Evolutionary conservation across 495 filamentous ascomycete species (phyloP).

Genomic region (Penicillium pancosmium): DNA sequence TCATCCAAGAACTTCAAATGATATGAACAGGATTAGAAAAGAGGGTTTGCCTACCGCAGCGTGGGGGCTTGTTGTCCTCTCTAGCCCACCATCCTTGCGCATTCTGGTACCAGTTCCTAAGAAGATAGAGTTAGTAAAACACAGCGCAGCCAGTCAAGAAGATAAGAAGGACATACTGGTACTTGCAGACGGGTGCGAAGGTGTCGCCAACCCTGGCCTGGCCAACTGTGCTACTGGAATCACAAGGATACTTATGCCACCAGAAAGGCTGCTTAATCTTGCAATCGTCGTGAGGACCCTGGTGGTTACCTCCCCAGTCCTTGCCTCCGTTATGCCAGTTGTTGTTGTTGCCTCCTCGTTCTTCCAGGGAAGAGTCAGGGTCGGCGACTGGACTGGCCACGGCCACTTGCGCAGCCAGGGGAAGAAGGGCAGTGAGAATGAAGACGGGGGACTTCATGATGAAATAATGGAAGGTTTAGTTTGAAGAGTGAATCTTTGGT

Average conservation of each 20-base stretch:
- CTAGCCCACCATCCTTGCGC: constrained; percentile 6
- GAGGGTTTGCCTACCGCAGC: not conserved
- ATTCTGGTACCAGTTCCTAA: constrained; percentile 11
- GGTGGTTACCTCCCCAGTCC: not conserved
- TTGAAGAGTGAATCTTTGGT: not conserved
- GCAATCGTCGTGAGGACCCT: not conserved
- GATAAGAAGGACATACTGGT: constrained; percentile 4
- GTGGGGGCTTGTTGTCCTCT: not conserved
- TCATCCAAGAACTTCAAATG: not conserved
- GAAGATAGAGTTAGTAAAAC: not conserved
- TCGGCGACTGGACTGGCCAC: not conserved
- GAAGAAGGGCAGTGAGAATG: not conserved
- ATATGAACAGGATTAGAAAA: not conserved
- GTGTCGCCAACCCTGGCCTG: constrained; percentile 3
- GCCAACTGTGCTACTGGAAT: not conserved
- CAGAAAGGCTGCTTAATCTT: not conserved
- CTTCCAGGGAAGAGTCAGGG: not conserved
- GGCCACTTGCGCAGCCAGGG: not conserved
- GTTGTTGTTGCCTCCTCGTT: not conserved
- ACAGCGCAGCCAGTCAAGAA: not conserved
- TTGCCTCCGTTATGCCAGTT: not conserved
- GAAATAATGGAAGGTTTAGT: not conserved
- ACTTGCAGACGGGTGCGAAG: constrained; percentile 10
- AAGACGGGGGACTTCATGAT: not conserved
- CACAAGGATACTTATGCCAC: constrained; percentile 10